Percentiles rank a stretch among this genome's conserved stretches.
phyloP scores from a whole-genome alignment of 1,139 yeast species.

The Meyerozyma carpophila region DNA sequence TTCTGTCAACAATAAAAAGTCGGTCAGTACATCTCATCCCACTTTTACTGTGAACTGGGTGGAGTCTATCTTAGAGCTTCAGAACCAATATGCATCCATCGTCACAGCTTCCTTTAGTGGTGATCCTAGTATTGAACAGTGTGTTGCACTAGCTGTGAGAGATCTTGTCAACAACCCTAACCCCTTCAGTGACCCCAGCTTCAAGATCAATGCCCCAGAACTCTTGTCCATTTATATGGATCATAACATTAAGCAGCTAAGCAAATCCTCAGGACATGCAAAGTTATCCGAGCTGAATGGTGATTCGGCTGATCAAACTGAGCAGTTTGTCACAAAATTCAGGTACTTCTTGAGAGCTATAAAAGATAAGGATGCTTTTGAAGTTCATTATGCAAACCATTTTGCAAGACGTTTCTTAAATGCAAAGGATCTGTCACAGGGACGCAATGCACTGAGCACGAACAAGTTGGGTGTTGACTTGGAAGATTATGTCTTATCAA shows the following conservation, averaged over 20 bases:
- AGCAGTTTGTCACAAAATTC: constrained; percentile 50
- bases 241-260: constrained; percentile 57
- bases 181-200: constrained; percentile 5
- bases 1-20: constrained; percentile 19
- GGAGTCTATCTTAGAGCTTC: constrained; percentile 49
- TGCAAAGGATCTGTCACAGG: constrained; percentile 21
- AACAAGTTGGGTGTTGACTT: constrained; percentile 45
- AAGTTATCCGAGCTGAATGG: constrained; percentile 5
- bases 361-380: constrained; percentile 71
- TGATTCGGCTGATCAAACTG: constrained; percentile 44
- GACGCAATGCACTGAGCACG: neutral
- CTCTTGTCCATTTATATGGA: constrained; percentile 73
- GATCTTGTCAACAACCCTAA: constrained; percentile 47
- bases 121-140: constrained; percentile 47
- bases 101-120: constrained; percentile 42
- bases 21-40: constrained; percentile 28
- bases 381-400: constrained; percentile 80
- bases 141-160: constrained; percentile 58
- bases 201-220: constrained; percentile 54
- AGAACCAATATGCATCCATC: constrained; percentile 47
- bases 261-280: constrained; percentile 26
- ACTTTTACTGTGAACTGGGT: constrained; percentile 69
- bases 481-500: constrained; percentile 67
- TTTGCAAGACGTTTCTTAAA: constrained; percentile 79
- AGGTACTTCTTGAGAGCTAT: constrained; percentile 62